These are phyloP conservation scores for Macrophomina pseudophaseolina DNA, from an alignment of 2,329 filamentous ascomycete species.

Conservation along the genomic window DNA sequence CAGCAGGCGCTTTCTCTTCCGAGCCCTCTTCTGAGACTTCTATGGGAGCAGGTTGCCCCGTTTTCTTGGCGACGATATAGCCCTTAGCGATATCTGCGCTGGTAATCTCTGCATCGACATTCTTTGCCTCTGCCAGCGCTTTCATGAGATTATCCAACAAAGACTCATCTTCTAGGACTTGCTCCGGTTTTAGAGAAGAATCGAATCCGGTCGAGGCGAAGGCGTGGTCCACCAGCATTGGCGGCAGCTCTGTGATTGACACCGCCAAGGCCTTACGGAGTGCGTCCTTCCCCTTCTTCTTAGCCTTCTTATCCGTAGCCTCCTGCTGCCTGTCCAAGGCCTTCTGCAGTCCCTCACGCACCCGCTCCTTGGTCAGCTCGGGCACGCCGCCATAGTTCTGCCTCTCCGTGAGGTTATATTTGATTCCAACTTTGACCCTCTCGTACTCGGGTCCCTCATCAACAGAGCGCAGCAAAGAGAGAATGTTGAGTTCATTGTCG, in stretches of 20 bases:
- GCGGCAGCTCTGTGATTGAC: constrained; percentile 86
- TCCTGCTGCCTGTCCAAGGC: constrained; percentile 65
- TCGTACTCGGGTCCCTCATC: constrained; percentile 83
- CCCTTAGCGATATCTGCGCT: constrained; percentile 71
- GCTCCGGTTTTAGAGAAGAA: constrained; percentile 66
- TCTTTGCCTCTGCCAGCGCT: constrained; percentile 72
- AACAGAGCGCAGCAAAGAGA: constrained; percentile 81
- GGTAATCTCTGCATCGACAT: constrained; percentile 71
- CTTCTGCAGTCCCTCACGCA: constrained; percentile 71
- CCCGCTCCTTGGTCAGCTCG: constrained; percentile 72
- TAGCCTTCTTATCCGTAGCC: constrained; percentile 64
- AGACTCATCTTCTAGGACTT: constrained; percentile 70
- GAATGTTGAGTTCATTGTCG: constrained; percentile 79
- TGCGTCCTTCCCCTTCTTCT: constrained; percentile 75
- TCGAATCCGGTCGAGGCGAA: constrained; percentile 75
- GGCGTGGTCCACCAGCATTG: constrained; percentile 84
- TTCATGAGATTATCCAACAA: constrained; percentile 70
- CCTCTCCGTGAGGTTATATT: constrained; percentile 79
- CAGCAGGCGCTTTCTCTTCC: constrained; percentile 46
- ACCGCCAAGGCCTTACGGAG: constrained; percentile 80
- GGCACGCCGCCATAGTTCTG: constrained; percentile 84
- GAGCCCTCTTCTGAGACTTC: constrained; percentile 40
- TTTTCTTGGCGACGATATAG: constrained; percentile 81
- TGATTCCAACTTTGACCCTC: constrained; percentile 74
- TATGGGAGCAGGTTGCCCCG: constrained; percentile 34